phyloP scores from a whole-genome alignment of 2,329 filamentous ascomycete species.

The Botryotinia convoluta region DNA sequence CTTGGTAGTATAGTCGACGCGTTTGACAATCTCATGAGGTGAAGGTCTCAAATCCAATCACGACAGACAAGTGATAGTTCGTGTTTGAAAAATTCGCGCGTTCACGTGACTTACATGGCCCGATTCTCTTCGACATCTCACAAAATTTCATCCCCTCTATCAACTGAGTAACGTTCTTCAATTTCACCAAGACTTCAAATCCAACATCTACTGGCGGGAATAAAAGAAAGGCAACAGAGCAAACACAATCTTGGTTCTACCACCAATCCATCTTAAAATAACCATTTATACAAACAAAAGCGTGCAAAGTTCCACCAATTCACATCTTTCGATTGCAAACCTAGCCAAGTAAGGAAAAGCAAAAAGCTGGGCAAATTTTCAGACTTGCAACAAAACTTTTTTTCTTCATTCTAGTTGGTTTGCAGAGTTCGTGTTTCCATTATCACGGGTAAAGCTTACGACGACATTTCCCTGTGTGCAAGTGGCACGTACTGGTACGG shows the following conservation, averaged over 20 bases:
- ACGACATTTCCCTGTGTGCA: neutral
- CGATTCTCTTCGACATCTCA: neutral
- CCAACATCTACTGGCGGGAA: neutral
- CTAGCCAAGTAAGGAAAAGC: slow-evolving; percentile 6
- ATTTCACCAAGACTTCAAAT: neutral
- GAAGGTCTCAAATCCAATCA: neutral
- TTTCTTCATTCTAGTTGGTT: slow-evolving; percentile 1
- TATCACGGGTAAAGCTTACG: slow-evolving; percentile 19
- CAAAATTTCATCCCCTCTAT: neutral
- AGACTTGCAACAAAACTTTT: slow-evolving; percentile 17
- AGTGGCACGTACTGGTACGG: neutral
- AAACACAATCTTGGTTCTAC: neutral
- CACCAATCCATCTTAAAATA: neutral
- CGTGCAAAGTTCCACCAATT: slow-evolving; percentile 9
- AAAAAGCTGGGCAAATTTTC: slow-evolving; percentile 19
- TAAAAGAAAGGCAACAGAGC: neutral
- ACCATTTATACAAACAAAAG: neutral
- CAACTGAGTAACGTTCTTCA: neutral
- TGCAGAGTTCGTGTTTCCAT: neutral
- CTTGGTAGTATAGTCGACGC: neutral
- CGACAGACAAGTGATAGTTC: neutral
- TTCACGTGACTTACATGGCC: neutral
- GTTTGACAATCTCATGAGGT: neutral
- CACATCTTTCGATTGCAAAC: neutral
- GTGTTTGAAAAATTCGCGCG: neutral